Evolutionary conservation across 306 rosid species (phyloP).

Genomic region (Aeschynomene evenia): DNA sequence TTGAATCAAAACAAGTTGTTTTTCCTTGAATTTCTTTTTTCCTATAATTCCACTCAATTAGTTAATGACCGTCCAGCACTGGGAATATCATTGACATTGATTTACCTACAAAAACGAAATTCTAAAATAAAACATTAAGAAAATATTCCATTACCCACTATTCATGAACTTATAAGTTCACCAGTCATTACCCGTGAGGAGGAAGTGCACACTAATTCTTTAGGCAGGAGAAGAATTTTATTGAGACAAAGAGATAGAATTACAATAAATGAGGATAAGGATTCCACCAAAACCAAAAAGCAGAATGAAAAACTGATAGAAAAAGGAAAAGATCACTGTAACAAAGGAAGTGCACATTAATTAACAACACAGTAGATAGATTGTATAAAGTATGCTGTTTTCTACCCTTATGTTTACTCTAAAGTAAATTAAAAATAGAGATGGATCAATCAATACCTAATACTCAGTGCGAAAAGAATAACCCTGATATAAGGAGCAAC

Average conservation of each 20-base stretch:
- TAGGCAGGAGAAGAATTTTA: too few relatives aligned
- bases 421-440: neutral
- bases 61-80: neutral
- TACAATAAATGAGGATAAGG: too few relatives aligned
- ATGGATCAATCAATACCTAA: constrained; percentile 57
- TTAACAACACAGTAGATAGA: too few relatives aligned
- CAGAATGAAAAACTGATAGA: too few relatives aligned
- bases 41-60: neutral
- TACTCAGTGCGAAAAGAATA: constrained; percentile 71
- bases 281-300: too few relatives aligned
- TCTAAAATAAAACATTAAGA: constrained; percentile 1
- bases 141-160: neutral
- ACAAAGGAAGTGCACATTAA: too few relatives aligned
- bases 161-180: too few relatives aligned
- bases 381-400: neutral
- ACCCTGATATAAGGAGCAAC: constrained; percentile 92
- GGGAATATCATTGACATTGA: neutral
- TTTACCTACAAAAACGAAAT: neutral
- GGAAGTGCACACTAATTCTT: too few relatives aligned
- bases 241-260: too few relatives aligned
- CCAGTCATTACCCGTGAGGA: too few relatives aligned
- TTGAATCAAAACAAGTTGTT: neutral
- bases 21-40: neutral
- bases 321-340: too few relatives aligned
- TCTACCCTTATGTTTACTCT: constrained; percentile 11